phyloP scores from a whole-genome alignment of 345 rosid genomes.

The Triadica sebifera region DNA sequence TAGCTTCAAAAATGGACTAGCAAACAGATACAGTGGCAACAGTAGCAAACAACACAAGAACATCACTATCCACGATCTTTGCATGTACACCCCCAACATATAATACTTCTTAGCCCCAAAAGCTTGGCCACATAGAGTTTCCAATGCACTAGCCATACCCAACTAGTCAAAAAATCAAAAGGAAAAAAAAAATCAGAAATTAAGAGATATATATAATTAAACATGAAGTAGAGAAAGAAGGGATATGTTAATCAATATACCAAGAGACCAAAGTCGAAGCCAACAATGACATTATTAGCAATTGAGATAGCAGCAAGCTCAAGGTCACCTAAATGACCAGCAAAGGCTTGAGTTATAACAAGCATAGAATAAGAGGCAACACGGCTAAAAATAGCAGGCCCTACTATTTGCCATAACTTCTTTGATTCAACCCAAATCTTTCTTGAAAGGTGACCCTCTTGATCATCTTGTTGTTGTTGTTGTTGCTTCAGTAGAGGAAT shows the following conservation, averaged over 20 bases:
- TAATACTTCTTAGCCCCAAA: slow-evolving; percentile 27
- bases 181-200: background rate
- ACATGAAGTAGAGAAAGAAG: no score
- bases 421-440: slow-evolving; percentile 67
- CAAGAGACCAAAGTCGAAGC: slow-evolving; percentile 84
- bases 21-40: slow-evolving; percentile 21
- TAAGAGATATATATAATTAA: no score
- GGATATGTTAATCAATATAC: slow-evolving; percentile 29
- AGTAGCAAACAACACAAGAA: slow-evolving; percentile 23
- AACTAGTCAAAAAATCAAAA: background rate
- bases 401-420: slow-evolving; percentile 85
- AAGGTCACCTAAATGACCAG: slow-evolving; percentile 89
- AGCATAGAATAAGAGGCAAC: slow-evolving; percentile 73
- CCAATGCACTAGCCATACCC: slow-evolving; percentile 34
- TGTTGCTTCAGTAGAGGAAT: slow-evolving; percentile 11
- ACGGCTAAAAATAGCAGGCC: slow-evolving; percentile 81
- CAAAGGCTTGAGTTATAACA: slow-evolving; percentile 89
- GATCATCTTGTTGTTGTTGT: background rate
- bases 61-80: slow-evolving; percentile 30
- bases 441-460: background rate
- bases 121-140: slow-evolving; percentile 32
- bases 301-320: slow-evolving; percentile 93
- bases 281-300: slow-evolving; percentile 60
- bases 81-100: slow-evolving; percentile 32
- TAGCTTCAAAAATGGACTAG: slow-evolving; percentile 17